phyloP scores from a whole-genome alignment of 495 filamentous ascomycete species.

The Xylaria intraflava region DNA sequence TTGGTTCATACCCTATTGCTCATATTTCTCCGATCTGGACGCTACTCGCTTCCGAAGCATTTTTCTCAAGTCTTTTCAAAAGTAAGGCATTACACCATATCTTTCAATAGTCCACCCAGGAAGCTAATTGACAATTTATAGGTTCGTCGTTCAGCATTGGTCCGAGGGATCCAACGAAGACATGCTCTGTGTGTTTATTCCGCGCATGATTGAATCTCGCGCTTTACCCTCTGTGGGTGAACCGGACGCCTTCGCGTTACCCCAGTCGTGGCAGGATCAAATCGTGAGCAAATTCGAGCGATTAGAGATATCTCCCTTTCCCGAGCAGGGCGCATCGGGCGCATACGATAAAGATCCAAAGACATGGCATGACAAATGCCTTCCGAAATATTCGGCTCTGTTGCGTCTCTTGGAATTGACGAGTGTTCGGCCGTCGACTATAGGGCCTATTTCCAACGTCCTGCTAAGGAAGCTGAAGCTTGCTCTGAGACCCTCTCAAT shows the following conservation, averaged over 20 bases:
- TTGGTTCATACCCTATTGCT: conserved; percentile 79
- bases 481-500: conserved; percentile 48
- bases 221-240: conserved; percentile 41
- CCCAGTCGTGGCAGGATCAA: conserved; percentile 61
- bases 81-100: conserved; percentile 36
- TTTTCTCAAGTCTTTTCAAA: conserved; percentile 73
- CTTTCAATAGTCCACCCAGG: neutral
- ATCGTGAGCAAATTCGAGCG: conserved; percentile 59
- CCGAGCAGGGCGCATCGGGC: conserved; percentile 39
- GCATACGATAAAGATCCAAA: conserved; percentile 44
- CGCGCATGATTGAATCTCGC: conserved; percentile 55
- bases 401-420: conserved; percentile 44
- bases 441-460: conserved; percentile 47
- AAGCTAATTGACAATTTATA: conserved; percentile 25
- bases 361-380: conserved; percentile 49
- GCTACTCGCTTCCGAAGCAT: conserved; percentile 69
- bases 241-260: conserved; percentile 53
- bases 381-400: conserved; percentile 50
- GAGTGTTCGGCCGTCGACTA: conserved; percentile 47
- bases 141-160: conserved; percentile 72
- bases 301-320: conserved; percentile 49
- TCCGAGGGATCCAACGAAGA: conserved; percentile 52
- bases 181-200: conserved; percentile 61
- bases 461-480: conserved; percentile 51
- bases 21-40: conserved; percentile 65